Percentiles rank a stretch among this genome's conserved stretches.
These are phyloP conservation scores for Suillus alpinus DNA, from an alignment of 768 basidiomycete genomes.

Conservation along the genomic window DNA sequence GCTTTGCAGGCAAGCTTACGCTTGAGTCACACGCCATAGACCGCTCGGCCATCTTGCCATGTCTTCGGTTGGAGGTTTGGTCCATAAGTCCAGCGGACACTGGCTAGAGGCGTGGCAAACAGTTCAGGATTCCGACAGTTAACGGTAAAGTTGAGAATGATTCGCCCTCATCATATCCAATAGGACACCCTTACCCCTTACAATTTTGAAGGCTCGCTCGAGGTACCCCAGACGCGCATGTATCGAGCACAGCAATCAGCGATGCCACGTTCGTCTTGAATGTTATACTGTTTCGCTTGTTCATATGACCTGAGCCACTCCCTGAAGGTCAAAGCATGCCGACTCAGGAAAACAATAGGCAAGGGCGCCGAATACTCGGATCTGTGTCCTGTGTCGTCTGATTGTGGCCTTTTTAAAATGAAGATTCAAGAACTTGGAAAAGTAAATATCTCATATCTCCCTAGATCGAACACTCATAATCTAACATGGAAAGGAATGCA, in stretches of 20 bases:
- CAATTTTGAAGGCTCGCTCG: not conserved
- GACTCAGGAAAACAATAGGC: not conserved
- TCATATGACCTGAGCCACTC: not conserved
- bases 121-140: no score
- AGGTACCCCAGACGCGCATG: not conserved
- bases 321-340: not conserved
- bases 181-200: not conserved
- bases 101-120: not conserved
- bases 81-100: not conserved
- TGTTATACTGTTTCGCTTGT: not conserved
- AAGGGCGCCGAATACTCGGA: not conserved
- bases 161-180: not conserved
- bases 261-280: not conserved
- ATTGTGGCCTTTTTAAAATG: not conserved
- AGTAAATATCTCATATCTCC: not conserved
- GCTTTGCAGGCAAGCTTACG: conserved; percentile 20
- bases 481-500: not conserved
- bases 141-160: no score
- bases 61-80: fast-evolving
- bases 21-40: conserved; percentile 65
- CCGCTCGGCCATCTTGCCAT: conserved; percentile 60
- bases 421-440: not conserved
- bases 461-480: not conserved
- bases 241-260: not conserved
- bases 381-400: not conserved